Base-by-base conservation (phyloP, 441 rosid genomes). In the Jatropha podagrica region DNA sequence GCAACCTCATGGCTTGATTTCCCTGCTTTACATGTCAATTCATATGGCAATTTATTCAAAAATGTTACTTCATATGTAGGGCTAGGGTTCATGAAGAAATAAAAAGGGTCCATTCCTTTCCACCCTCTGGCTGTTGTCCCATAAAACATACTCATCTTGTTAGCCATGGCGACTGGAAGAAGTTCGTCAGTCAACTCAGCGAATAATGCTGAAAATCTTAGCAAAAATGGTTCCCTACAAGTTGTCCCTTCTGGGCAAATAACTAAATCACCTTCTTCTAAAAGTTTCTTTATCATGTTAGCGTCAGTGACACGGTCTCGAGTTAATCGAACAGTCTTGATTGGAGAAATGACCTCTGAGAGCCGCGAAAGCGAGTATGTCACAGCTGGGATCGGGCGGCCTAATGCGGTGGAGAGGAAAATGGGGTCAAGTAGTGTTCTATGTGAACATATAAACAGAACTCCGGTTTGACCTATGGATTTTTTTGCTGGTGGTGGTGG, bases 351-450 rank as follows among this genome's bases (percentile, higher is more conserved):
- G 46, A 89, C 27, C 77, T 91, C 98, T 0, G 97, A 90, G 83
- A 93, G 80, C 15, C 80, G 85, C 84, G 92, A 87, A 69, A 90
- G 78, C 71, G 92, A 87, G 77, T 91, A 93, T 0, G 94, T 91
- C 64, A 93, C 94, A 6, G 97, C 93, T 4, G 88, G 86, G 74
- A 93, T 81, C 4, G 93, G 86, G 65, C 83, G 86, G 41, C 61
- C 81, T 44, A 93, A 81, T 2, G 88, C 74, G 7, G 85, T 79
- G 79, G 88, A 79, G 41, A 91, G 89, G 76, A 88, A 83, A 32
- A 93, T 88, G 1, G 98, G 98, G 77, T 93, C 98, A 37, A 91
- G 77, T 23, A 93, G 89, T 13, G 97, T 93, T 64, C 92, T 82
- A 71, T 76, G 79, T 14, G 59, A 46, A 74, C 79, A 76, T 13